phyloP scores from a whole-genome alignment of 257 asterid species.

The Ocimum tenuiflorum region DNA sequence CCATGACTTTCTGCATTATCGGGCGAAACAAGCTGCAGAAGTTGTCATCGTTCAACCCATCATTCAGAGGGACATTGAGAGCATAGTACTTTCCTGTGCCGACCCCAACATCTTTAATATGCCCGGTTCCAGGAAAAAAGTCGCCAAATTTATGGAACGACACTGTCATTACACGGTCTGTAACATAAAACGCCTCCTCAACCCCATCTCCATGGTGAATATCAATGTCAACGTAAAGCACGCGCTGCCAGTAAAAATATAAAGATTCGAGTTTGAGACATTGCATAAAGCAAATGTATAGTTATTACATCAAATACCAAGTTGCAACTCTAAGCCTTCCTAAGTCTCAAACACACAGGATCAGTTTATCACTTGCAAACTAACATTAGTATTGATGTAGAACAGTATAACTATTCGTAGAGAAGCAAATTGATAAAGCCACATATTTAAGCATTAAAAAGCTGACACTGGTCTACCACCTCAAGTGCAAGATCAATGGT shows the following conservation, averaged over 20 bases:
- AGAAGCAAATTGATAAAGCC: no score
- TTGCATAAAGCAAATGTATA: not conserved
- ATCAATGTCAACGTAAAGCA: constrained; percentile 43
- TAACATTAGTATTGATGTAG: no score
- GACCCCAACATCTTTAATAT: constrained; percentile 33
- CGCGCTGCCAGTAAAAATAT: constrained; percentile 33
- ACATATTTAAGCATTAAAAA: no score
- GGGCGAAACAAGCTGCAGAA: constrained; percentile 36
- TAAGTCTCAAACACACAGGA: not conserved
- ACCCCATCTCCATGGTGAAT: constrained; percentile 53
- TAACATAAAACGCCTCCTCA: constrained; percentile 41
- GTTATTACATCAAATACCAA: not conserved
- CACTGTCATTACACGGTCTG: constrained; percentile 45
- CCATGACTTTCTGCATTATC: constrained; percentile 40
- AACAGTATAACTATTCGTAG: no score
- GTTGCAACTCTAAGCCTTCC: not conserved
- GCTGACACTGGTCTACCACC: no score
- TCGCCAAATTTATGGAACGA: constrained; percentile 44
- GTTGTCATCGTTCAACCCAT: constrained; percentile 37
- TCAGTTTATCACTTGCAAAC: not conserved
- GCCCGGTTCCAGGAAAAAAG: constrained; percentile 42
- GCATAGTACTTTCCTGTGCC: constrained; percentile 39
- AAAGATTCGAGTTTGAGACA: constrained; percentile 20
- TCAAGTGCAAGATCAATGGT: no score
- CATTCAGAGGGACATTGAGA: constrained; percentile 41